These are phyloP conservation scores for Nakazawaea wyomingensis DNA, from an alignment of 805 yeast species.

Conservation along the genomic window DNA sequence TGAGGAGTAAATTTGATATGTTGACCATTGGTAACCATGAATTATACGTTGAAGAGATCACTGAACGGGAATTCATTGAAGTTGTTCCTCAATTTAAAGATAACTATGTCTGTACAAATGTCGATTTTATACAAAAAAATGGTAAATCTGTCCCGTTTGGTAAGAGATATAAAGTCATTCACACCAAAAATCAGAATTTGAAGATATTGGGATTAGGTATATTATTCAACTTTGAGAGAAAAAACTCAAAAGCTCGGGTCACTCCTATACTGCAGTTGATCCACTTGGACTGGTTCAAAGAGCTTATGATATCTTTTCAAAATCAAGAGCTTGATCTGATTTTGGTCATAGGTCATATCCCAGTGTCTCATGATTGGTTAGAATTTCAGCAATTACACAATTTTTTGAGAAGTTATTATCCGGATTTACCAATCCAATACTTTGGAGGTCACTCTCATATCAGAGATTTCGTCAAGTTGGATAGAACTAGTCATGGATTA, in stretches of 20 bases:
- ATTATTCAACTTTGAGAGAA: conserved; percentile 60
- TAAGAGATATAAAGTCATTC: conserved; percentile 55
- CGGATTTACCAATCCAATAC: conserved; percentile 66
- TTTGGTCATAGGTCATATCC: conserved; percentile 75
- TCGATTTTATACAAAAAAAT: conserved; percentile 44
- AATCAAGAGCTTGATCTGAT: conserved; percentile 51
- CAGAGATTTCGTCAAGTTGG: conserved; percentile 73
- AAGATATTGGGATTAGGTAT: conserved; percentile 71
- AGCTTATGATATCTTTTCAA: conserved; percentile 30
- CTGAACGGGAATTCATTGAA: conserved; percentile 57
- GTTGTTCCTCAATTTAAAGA: conserved; percentile 58
- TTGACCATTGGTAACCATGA: conserved; percentile 91
- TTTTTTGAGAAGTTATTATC: conserved; percentile 51
- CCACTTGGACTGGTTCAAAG: conserved; percentile 59
- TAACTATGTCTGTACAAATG: conserved; percentile 67
- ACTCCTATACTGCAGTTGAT: conserved; percentile 53
- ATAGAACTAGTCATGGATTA: conserved; percentile 63
- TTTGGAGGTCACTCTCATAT: conserved; percentile 95
- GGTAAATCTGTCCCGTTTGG: conserved; percentile 62
- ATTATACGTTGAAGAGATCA: conserved; percentile 61
- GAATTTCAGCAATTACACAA: conserved; percentile 46
- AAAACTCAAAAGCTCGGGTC: conserved; percentile 59
- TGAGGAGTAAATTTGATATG: conserved; percentile 64
- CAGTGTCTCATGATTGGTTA: conserved; percentile 51
- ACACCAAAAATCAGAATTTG: conserved; percentile 46